Base-by-base conservation (phyloP, 2,329 filamentous ascomycete species). In the Berkeleyomyces rouxiae region DNA sequence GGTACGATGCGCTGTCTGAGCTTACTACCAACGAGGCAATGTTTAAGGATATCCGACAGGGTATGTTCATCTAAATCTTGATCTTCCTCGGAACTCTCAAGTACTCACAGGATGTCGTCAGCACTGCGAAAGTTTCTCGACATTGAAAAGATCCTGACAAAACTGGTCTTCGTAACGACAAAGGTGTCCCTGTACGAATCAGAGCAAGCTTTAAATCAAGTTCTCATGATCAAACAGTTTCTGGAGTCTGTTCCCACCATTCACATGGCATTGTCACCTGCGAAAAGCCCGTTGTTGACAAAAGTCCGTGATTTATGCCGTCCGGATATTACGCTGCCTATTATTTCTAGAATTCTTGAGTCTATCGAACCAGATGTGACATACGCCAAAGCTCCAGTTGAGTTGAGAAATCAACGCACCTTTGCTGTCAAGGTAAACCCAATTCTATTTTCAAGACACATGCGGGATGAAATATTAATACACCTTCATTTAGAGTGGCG, bases 181-280 rank as follows among this genome's bases (percentile, higher is more conserved):
- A 82, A 85, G 65, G 75, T 80, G 0, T 84, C 83, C 0, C 77
- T 93, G 10, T 77, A 83, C 61, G 81, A 83, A 60, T 85, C 85
- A 0, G 90, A 95, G 70, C 87, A 91, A 67, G 85, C 87, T 2
- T 85, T 96, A 68, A 95, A 95, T 68, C 83, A 92, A 68, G 80
- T 96, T 5, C 82, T 97, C 51, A 87, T 90, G 79, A 75, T 96
- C 39, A 96, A 96, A 70, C 83, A 84, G 36, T 96, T 92, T 67
- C 77, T 95, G 0, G 78, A 79, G 59, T 81, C 84, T 0, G 81
- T 95, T 40, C 78, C 79, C 3, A 79, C 82, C 0, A 72, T 96
- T 0, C 84, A 84, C 66, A 79, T 86, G 67, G 84, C 87, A 1
- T 75, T 97, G 23, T 75, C 74, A 1, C 79, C 84, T 23, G 84